phyloP scores from a whole-genome alignment of 495 filamentous ascomycete species.

The Mytilinidion resinicola region DNA sequence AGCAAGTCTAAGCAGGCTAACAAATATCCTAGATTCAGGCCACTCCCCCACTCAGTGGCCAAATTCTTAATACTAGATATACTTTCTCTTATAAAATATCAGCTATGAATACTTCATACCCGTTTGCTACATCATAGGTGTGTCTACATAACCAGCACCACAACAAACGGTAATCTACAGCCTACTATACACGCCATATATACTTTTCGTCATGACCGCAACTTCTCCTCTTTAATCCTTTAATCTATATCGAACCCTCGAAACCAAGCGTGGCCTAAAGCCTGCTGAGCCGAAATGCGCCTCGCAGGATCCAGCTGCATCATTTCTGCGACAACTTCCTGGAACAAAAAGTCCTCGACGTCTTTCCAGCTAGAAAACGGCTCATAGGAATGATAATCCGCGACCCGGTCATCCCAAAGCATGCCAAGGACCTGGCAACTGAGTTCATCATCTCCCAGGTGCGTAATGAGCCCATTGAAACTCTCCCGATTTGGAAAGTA shows the following conservation, averaged over 20 bases:
- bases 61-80: no score
- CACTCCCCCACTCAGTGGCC: no score
- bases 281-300: slow-evolving; percentile 15
- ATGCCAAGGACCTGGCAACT: slow-evolving; percentile 6
- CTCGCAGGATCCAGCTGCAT: slow-evolving; percentile 13
- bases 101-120: no score
- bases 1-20: no score
- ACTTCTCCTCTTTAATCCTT: not conserved
- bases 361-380: slow-evolving; percentile 13
- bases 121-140: no score
- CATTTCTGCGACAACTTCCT: slow-evolving; percentile 5
- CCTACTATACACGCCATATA: no score
- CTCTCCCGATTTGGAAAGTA: slow-evolving; percentile 12
- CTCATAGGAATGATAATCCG: slow-evolving; percentile 7
- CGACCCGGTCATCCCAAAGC: slow-evolving; percentile 6
- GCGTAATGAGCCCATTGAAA: slow-evolving; percentile 12
- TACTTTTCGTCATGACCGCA: no score
- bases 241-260: slow-evolving; percentile 6
- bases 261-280: slow-evolving; percentile 16
- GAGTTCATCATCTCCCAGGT: slow-evolving; percentile 9
- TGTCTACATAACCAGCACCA: no score
- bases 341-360: slow-evolving; percentile 2
- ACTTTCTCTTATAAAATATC: no score
- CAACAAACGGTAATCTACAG: no score
- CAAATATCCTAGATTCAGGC: no score